A percentile compares a stretch with the other conserved stretches of the same genome.
phyloP scores from a whole-genome alignment of 2,329 filamentous ascomycete genomes.

The Pestalotiopsis fici region DNA sequence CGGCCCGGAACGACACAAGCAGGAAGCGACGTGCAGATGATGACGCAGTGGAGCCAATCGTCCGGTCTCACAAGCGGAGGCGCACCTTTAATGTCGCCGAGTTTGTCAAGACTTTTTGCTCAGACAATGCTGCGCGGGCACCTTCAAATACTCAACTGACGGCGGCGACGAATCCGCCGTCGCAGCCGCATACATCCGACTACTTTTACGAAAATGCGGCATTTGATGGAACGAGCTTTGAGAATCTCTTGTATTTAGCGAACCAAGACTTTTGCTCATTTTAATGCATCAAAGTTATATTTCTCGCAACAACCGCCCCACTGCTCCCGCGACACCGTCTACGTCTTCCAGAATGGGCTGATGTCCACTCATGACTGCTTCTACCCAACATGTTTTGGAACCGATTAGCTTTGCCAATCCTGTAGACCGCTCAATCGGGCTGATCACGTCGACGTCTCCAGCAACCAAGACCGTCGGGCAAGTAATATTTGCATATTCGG shows the following conservation, averaged over 20 bases:
- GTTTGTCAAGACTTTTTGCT: constrained; percentile 29
- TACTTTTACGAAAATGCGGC: constrained; percentile 14
- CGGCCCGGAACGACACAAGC: background rate
- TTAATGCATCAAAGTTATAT: background rate
- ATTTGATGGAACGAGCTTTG: constrained; percentile 17
- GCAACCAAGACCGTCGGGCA: constrained; percentile 30
- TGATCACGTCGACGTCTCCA: constrained; percentile 31
- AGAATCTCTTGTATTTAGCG: constrained; percentile 22
- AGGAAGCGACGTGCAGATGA: background rate
- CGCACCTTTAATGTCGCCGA: constrained; percentile 25
- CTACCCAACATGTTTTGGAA: constrained; percentile 11
- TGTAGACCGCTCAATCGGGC: constrained; percentile 24
- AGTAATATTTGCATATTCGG: constrained; percentile 28
- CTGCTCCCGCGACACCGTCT: constrained; percentile 6
- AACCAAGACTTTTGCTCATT: constrained; percentile 20
- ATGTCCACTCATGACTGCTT: constrained; percentile 22
- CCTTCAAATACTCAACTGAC: constrained; percentile 8
- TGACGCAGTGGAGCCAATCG: background rate
- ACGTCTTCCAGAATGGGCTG: constrained; percentile 13
- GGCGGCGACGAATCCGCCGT: background rate
- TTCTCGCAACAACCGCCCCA: constrained; percentile 5
- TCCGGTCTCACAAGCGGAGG: constrained; percentile 3
- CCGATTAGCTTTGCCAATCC: constrained; percentile 27
- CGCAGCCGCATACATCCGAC: background rate
- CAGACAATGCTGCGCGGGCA: constrained; percentile 14